Base-by-base conservation (phyloP, 176 grass and related monocot genomes). In the Panicum miliaceum region DNA sequence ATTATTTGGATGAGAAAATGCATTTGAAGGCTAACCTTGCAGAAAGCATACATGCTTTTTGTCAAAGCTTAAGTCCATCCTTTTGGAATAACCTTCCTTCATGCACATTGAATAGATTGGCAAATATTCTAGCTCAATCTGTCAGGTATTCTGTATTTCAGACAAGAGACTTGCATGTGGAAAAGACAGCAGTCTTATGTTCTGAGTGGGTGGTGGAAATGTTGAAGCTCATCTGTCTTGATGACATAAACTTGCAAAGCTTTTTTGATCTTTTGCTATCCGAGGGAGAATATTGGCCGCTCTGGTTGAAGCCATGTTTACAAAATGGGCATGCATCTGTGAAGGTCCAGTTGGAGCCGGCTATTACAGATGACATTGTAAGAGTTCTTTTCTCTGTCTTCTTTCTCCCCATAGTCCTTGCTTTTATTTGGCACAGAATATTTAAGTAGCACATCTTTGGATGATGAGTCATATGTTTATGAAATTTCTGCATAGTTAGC, bases 111-210 rank as follows among this genome's bases (percentile, higher is more conserved):
- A 84, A 90, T 84, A 91, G 85, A 62, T 52, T 95, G 20, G 52
- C n/a, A 61, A 86, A 86, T 76, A 93, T 85, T 84, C 82, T 98
- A 90, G 93, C 94, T 62, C 85, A 90, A 63, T 89, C 88, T 84
- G 62, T 98, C 56, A 98, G 91, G 76, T 89, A 54, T 93, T 89
- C 72, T 81, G 77, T 98, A 80, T 94, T 95, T 75, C 82, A 88
- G 60, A 85, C 81, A 23, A 86, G 40, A 61, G 71, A 87, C 26
- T 81, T 90, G 25, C 50, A 71, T 83, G 45, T 43, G 82, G 76
- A 88, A 71, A 81, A 22, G 77, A 72, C 80, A 63, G 73, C 89
- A 85, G 34, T 66, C 76, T 82, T 91, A 68, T 94, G 87, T 85
- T 88, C 86, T 10, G 82, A 95, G 82, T 98, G 90, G 90, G 89